Conservation (phyloP, 2,329 filamentous ascomycete species). For the Elsinoe perseae region DNA sequence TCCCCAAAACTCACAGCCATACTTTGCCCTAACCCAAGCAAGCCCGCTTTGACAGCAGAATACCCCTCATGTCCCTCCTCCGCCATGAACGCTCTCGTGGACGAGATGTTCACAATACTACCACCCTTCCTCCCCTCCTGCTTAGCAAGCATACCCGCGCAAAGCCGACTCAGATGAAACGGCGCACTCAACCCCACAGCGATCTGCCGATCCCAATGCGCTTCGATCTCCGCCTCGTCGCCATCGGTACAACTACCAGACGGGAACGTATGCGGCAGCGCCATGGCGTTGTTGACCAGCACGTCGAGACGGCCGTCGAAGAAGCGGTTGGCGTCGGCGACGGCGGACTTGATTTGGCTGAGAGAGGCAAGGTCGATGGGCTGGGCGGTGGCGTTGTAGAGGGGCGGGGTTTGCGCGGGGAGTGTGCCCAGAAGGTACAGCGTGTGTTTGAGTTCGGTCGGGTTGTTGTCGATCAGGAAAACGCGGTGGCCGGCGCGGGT, state of each 20-base stretch:
- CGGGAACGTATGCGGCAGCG: constrained; percentile 16
- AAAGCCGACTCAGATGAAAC: constrained; percentile 18
- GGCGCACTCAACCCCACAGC: constrained; percentile 30
- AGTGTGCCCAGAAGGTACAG: constrained; percentile 23
- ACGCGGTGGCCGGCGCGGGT: constrained; percentile 33
- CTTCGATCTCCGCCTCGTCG: constrained; percentile 16
- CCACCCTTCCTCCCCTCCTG: constrained; percentile 2
- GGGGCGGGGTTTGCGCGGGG: not conserved
- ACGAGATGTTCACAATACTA: constrained; percentile 42
- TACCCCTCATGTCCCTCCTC: constrained; percentile 46
- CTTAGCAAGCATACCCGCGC: constrained; percentile 24
- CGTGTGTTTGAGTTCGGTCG: constrained; percentile 33
- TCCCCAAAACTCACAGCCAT: constrained; percentile 42
- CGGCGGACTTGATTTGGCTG: constrained; percentile 27
- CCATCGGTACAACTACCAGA: constrained; percentile 6
- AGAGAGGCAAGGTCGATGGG: constrained; percentile 26
- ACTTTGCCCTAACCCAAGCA: constrained; percentile 44
- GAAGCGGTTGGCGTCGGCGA: constrained; percentile 26
- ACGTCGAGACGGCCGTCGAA: constrained; percentile 35
- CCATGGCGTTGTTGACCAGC: constrained; percentile 37
- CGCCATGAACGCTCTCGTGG: constrained; percentile 43
- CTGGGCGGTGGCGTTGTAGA: constrained; percentile 11
- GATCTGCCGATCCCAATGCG: constrained; percentile 18
- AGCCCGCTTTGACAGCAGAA: constrained; percentile 43
- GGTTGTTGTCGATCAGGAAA: constrained; percentile 35